Evolutionary conservation across 139 green algal genomes (phyloP).

Genomic region (Tetradesmus lagerheimii): DNA sequence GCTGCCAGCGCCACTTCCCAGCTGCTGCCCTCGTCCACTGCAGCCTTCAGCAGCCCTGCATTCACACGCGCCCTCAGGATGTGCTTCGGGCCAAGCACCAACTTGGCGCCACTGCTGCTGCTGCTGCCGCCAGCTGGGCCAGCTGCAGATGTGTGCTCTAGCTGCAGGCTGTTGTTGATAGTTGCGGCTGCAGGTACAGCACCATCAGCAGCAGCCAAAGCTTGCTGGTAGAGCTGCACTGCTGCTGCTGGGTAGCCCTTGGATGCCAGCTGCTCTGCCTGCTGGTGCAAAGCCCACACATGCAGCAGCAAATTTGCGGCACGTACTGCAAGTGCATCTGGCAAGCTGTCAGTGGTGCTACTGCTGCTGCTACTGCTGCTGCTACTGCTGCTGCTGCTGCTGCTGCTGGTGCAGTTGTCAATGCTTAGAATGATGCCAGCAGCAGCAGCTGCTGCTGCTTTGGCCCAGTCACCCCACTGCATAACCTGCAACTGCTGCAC

Average conservation of each 20-base stretch:
- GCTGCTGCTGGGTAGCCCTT: slow-evolving; percentile 7
- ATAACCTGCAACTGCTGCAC: slow-evolving; percentile 1
- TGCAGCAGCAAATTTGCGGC: background rate
- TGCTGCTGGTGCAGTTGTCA: no score
- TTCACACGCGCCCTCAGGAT: slow-evolving; percentile 56
- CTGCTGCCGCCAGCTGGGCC: background rate
- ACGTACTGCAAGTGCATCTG: background rate
- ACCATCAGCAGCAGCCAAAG: slow-evolving; percentile 1
- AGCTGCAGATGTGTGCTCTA: background rate
- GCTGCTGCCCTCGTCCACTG: slow-evolving; percentile 45
- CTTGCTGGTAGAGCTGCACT: slow-evolving; percentile 16
- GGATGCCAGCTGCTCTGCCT: slow-evolving; percentile 12
- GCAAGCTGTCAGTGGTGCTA: background rate
- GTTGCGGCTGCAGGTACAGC: background rate
- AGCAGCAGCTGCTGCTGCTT: background rate
- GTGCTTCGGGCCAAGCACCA: slow-evolving; percentile 47
- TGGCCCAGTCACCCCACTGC: slow-evolving; percentile 35
- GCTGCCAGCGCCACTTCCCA: slow-evolving; percentile 61
- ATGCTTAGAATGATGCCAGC: no score
- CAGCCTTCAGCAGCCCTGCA: slow-evolving; percentile 55
- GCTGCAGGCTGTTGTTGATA: background rate
- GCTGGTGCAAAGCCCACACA: background rate
- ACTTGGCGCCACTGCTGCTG: background rate
- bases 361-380: background rate
- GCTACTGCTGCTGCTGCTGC: background rate